Conservation (phyloP, 108 stramenopile species). For the Cyclotella choctawhatcheeana region DNA sequence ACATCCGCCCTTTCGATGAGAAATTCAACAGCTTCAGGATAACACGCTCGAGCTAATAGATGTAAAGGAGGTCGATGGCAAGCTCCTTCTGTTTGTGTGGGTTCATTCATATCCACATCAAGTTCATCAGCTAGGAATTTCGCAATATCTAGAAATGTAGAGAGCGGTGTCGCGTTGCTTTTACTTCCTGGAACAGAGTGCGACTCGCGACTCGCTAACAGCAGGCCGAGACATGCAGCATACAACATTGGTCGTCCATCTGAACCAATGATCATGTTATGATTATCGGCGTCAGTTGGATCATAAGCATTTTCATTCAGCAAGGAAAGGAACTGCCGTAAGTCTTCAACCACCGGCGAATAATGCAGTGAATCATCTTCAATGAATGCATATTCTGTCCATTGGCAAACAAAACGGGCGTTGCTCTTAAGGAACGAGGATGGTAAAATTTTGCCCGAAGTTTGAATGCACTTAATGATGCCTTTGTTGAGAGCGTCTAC, state of each 20-base stretch:
- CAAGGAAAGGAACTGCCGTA: constrained; percentile 29
- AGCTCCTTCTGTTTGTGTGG: constrained; percentile 42
- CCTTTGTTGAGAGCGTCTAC: constrained; percentile 45
- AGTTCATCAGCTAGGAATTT: constrained; percentile 39
- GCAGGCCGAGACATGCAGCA: constrained; percentile 45
- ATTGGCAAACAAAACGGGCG: constrained; percentile 29
- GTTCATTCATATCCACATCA: constrained; percentile 36
- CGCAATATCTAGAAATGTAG: constrained; percentile 44
- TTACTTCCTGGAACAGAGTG: background rate
- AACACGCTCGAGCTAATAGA: constrained; percentile 43
- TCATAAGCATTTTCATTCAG: constrained; percentile 9
- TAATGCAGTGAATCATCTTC: background rate
- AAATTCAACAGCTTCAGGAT: constrained; percentile 31
- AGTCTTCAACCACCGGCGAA: constrained; percentile 35
- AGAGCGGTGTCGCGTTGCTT: constrained; percentile 14
- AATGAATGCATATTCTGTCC: constrained; percentile 42
- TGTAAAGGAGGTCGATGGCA: constrained; percentile 47
- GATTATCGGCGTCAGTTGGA: too few species aligned
- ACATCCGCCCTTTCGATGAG: constrained; percentile 35
- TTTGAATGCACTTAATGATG: constrained; percentile 30
- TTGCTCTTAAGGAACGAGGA: constrained; percentile 29
- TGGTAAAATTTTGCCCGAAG: constrained; percentile 32
- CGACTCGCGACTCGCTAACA: constrained; percentile 26
- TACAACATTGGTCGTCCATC: constrained; percentile 46
- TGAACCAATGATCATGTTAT: constrained; percentile 30